A percentile compares a stretch with the other conserved stretches of the same genome.
phyloP scores from a whole-genome alignment of 352 stramenopile species.

The Phytophthora quininea region DNA sequence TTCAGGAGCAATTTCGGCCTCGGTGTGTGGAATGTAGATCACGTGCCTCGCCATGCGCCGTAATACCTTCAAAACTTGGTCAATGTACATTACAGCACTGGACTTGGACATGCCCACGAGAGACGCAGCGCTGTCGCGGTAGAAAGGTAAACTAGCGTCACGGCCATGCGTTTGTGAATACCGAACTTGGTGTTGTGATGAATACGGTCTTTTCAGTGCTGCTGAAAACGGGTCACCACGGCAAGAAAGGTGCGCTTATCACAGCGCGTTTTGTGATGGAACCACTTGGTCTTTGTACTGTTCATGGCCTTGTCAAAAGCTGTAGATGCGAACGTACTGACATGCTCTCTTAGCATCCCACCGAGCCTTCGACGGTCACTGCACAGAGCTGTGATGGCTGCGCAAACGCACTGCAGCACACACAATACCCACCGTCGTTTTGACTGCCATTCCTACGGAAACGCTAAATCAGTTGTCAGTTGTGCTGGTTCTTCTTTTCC shows the following conservation, averaged over 20 bases:
- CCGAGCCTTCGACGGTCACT: conserved; percentile 7
- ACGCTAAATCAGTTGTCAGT: not conserved
- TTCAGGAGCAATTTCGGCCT: conserved; percentile 1
- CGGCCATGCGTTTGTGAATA: conserved; percentile 4
- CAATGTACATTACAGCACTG: conserved; percentile 3
- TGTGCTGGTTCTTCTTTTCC: not conserved
- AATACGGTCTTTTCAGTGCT: conserved; percentile 6
- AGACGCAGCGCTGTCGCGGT: conserved; percentile 8
- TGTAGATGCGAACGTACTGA: conserved; percentile 11
- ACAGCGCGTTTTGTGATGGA: conserved; percentile 12
- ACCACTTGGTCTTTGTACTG: conserved; percentile 15
- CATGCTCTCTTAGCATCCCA: not conserved
- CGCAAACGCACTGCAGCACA: conserved; percentile 10
- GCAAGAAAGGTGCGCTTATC: conserved; percentile 10
- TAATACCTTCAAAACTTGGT: conserved; percentile 3
- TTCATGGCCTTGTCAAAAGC: conserved; percentile 9
- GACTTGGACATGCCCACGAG: conserved; percentile 6
- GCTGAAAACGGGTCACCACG: conserved; percentile 2
- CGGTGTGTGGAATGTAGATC: not conserved
- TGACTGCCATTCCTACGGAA: conserved; percentile 1
- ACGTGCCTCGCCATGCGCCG: not conserved
- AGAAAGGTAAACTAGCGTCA: conserved; percentile 6
- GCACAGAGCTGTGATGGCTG: conserved; percentile 1
- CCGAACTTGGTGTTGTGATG: conserved; percentile 9
- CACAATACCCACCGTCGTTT: conserved; percentile 6